phyloP scores from a whole-genome alignment of 2,329 filamentous ascomycete species.

The Tothia fuscella region DNA sequence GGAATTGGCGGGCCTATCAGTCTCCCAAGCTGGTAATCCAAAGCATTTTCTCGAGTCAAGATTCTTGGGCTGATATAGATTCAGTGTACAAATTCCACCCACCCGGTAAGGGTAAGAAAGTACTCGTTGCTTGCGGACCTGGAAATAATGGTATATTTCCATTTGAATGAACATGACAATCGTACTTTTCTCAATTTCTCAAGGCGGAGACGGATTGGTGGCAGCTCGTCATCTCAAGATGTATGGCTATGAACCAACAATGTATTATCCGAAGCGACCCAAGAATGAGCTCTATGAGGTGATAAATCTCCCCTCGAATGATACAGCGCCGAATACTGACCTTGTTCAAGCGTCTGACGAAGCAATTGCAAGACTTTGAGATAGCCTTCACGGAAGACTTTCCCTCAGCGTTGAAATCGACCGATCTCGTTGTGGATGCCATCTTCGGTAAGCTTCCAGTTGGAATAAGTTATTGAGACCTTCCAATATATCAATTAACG shows the following conservation, averaged over 20 bases:
- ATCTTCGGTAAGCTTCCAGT: too few relatives aligned
- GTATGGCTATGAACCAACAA: conserved; percentile 77
- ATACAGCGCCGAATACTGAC: neutral
- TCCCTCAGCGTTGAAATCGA: conserved; percentile 46
- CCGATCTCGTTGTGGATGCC: conserved; percentile 80
- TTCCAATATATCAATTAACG: conserved; percentile 11
- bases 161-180: neutral
- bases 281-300: conserved; percentile 83
- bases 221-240: conserved; percentile 84
- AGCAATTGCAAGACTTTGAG: conserved; percentile 71
- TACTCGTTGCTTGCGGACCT: conserved; percentile 87
- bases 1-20: conserved; percentile 87
- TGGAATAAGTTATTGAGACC: conserved; percentile 34
- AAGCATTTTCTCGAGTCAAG: too few relatives aligned
- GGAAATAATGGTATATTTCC: conserved; percentile 42
- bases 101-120: conserved; percentile 51
- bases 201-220: conserved; percentile 87
- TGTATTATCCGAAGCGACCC: conserved; percentile 88
- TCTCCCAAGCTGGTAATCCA: conserved; percentile 72
- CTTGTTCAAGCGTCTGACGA: conserved; percentile 62
- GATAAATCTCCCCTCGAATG: conserved; percentile 55
- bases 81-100: conserved; percentile 78
- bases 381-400: conserved; percentile 83
- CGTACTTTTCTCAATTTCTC: neutral
- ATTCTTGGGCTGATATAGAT: neutral